Evolutionary conservation across 116 monocot genomes (phyloP), one percentile per base, ranked within the genome.

Genomic region (Phalaenopsis hybrid): DNA sequence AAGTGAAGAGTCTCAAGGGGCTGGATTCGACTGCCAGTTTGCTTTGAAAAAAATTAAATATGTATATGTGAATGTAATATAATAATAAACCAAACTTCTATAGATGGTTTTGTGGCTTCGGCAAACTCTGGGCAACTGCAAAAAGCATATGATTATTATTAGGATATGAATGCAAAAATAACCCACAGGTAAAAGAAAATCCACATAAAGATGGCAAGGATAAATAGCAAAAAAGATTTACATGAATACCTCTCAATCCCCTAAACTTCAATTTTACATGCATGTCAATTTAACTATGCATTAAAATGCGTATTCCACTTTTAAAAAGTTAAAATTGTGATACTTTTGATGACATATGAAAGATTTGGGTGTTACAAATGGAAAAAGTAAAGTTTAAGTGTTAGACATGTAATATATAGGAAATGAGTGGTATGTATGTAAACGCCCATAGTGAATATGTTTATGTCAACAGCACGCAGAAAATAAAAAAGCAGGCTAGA

Each of bases 91-190:
- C 10, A 28, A 28, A 31, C 25, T 15, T 52, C 51, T 51, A 77
- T 51, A 4, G 25, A 13, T 4, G 51, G 28, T 77, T 77, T 51
- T 77, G 49, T 8, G 77, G 23, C 52, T 77, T 77, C 23, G 15
- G 28, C 4, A 77, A 49, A 51, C 52, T 77, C 77, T 77, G 25
- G 20, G 77, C 77, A 51, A 77, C 77, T 77, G 77, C 10, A 77
- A 31, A 77, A 31, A 52, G 8, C 45, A 77, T 21, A n/a, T 1
- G n/a, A 75, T 8, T 37, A 37, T 73, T 73, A 13, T 73, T 43
- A 73, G 73, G 73, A 55, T 16, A 4, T 55, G 16, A 15, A 73
- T 41, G 21, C 5, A 65, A 6, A 65, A 65, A 65, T 65, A 55
- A 55, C 16, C 55, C 16, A 16, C 55, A 55, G 16, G 10, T 15